These are phyloP conservation scores for Pelargonium nanum DNA, from an alignment of 345 rosid species.

Conservation along the genomic window DNA sequence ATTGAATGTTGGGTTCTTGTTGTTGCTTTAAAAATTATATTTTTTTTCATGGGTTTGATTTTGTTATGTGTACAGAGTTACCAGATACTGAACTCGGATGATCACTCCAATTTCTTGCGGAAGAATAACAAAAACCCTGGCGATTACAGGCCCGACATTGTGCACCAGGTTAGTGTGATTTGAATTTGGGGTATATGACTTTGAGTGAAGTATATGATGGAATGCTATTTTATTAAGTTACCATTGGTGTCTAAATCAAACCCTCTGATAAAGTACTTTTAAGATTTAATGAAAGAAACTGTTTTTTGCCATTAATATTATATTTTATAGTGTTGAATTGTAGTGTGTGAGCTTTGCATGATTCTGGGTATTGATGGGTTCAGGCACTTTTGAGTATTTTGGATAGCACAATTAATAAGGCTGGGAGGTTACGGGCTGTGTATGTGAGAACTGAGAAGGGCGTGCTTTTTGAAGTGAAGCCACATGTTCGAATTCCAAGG, in stretches of 20 bases:
- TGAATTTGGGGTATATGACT: no score
- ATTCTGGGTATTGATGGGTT: no score
- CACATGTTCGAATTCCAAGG: slow-evolving; percentile 82
- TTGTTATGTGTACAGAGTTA: slow-evolving; percentile 41
- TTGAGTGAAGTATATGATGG: no score
- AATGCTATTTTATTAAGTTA: no score
- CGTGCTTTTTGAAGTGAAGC: slow-evolving; percentile 77
- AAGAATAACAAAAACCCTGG: slow-evolving; percentile 66
- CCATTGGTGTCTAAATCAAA: no score
- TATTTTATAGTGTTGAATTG: background rate
- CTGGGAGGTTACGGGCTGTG: slow-evolving; percentile 70
- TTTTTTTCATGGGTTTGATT: background rate
- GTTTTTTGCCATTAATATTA: background rate
- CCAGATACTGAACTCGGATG: slow-evolving; percentile 82
- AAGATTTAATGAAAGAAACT: no score
- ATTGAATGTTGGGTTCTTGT: background rate
- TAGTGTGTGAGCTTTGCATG: background rate
- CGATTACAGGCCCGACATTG: slow-evolving; percentile 77
- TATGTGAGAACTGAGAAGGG: slow-evolving; percentile 81
- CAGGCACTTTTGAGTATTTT: slow-evolving; percentile 73
- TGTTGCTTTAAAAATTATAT: no score
- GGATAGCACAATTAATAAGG: slow-evolving; percentile 81
- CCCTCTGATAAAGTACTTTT: no score
- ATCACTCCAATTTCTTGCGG: slow-evolving; percentile 66
- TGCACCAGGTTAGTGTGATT: slow-evolving; percentile 50